phyloP scores from a whole-genome alignment of 805 yeast genomes.

The Wickerhamomyces queroliae region DNA sequence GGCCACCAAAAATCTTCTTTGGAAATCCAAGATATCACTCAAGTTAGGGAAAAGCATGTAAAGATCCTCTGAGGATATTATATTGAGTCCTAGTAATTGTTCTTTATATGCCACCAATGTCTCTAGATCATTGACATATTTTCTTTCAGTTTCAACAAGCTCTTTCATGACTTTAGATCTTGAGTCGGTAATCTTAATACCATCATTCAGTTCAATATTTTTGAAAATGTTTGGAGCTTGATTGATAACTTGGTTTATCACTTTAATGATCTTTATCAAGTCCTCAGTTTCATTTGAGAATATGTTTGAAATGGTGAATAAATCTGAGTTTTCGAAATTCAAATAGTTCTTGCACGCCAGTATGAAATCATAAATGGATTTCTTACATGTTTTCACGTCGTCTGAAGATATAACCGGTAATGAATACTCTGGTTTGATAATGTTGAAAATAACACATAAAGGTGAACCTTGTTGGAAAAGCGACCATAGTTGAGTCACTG shows the following conservation, averaged over 20 bases:
- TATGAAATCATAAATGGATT: conserved; percentile 84
- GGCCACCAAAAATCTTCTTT: conserved; percentile 82
- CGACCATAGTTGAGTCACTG: conserved; percentile 87
- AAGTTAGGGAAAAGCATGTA: conserved; percentile 83
- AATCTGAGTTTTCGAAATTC: conserved; percentile 68
- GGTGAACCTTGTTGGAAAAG: conserved; percentile 91
- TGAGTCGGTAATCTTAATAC: conserved; percentile 38
- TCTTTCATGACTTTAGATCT: conserved; percentile 79
- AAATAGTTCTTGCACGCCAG: conserved; percentile 78
- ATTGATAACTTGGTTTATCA: conserved; percentile 61
- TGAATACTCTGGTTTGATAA: conserved; percentile 52
- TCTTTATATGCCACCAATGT: conserved; percentile 59
- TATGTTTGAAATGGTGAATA: conserved; percentile 87
- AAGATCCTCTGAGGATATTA: conserved; percentile 72
- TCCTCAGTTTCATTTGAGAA: conserved; percentile 79
- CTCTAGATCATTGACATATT: conserved; percentile 88
- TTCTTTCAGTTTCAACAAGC: conserved; percentile 83
- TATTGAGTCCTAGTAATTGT: conserved; percentile 59
- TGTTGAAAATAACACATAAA: conserved; percentile 77
- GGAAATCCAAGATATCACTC: conserved; percentile 81
- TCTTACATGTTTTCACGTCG: conserved; percentile 80
- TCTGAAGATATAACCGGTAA: conserved; percentile 66
- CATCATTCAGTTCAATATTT: conserved; percentile 22
- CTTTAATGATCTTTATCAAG: conserved; percentile 65
- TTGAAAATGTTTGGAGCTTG: conserved; percentile 39